Percentiles rank a stretch among this genome's conserved stretches.
Evolutionary conservation across 108 stramenopile species (phyloP).

Genomic region (Pseudonitzschia delicatissima): DNA sequence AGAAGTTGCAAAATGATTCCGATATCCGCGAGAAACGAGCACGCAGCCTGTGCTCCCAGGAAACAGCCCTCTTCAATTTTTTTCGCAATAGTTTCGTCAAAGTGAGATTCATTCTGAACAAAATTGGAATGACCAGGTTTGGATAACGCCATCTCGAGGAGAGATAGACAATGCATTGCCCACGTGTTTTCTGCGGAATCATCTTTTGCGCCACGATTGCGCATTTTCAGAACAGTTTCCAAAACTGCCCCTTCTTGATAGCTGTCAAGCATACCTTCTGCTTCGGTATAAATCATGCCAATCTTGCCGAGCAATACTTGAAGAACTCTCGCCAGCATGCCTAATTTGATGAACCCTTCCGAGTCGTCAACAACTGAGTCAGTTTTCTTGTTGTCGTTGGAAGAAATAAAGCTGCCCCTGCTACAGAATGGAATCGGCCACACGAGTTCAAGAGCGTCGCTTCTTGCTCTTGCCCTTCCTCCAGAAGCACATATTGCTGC

Average conservation of each 20-base stretch:
- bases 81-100: conserved; percentile 20
- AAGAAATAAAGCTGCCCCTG: conserved; percentile 29
- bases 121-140: conserved; percentile 1
- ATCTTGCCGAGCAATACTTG: conserved; percentile 69
- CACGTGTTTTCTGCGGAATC: conserved; percentile 14
- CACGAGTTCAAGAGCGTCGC: conserved; percentile 43
- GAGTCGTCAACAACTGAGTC: conserved; percentile 62
- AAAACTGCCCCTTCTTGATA: conserved; percentile 21
- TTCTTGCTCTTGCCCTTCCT: conserved; percentile 63
- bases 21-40: conserved; percentile 54
- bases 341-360: conserved; percentile 66
- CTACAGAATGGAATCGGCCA: conserved; percentile 52
- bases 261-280: conserved; percentile 13
- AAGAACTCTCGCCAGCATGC: conserved; percentile 62
- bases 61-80: conserved; percentile 46
- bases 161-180: conserved; percentile 19
- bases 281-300: conserved; percentile 21
- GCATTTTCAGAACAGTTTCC: conserved; percentile 17
- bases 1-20: conserved; percentile 64
- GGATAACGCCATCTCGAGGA: conserved; percentile 29
- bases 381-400: conserved; percentile 29
- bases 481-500: conserved; percentile 72
- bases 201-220: neutral
- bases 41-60: conserved; percentile 49
- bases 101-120: conserved; percentile 15